These are phyloP conservation scores for Fusarium tricinctum DNA, from an alignment of 2,329 filamentous ascomycete species.

Conservation along the genomic window DNA sequence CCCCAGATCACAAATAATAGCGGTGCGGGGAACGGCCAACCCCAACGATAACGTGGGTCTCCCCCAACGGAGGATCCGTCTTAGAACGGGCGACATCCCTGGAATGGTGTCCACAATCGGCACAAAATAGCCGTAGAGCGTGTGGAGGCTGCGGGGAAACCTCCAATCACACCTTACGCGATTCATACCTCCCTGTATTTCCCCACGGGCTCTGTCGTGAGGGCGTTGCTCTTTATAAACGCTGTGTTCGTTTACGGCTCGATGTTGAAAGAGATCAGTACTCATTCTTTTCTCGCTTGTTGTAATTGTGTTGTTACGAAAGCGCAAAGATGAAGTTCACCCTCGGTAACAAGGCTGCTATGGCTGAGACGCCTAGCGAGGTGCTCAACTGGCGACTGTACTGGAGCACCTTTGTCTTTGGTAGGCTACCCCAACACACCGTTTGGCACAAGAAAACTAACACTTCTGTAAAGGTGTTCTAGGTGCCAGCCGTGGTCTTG, in stretches of 20 bases:
- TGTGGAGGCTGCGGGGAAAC: slow-evolving; percentile 13
- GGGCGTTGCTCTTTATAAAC: background rate
- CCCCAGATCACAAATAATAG: too few species aligned
- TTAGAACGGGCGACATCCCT: background rate
- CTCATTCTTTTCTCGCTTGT: too few species aligned
- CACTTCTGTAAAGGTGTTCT: background rate
- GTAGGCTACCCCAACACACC: background rate
- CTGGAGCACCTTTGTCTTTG: slow-evolving; percentile 33
- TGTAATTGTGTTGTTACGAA: too few species aligned
- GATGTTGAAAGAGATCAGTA: too few species aligned
- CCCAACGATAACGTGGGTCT: background rate
- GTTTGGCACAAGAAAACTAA: background rate
- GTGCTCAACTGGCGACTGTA: slow-evolving; percentile 30
- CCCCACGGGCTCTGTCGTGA: background rate
- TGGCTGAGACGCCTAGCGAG: slow-evolving; percentile 29
- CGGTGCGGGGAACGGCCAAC: slow-evolving; percentile 4
- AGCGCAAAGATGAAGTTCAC: slow-evolving; percentile 26
- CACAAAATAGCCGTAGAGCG: slow-evolving; percentile 15
- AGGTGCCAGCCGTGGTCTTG: slow-evolving; percentile 23
- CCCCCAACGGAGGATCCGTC: too few species aligned
- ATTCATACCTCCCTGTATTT: background rate
- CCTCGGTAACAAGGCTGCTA: slow-evolving; percentile 28
- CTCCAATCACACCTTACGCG: background rate
- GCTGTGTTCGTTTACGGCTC: too few species aligned
- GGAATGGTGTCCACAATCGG: slow-evolving; percentile 22